Evolutionary conservation across 1,284 basidiomycete genomes (phyloP).

Genomic region (Cryptococcus sp.): DNA sequence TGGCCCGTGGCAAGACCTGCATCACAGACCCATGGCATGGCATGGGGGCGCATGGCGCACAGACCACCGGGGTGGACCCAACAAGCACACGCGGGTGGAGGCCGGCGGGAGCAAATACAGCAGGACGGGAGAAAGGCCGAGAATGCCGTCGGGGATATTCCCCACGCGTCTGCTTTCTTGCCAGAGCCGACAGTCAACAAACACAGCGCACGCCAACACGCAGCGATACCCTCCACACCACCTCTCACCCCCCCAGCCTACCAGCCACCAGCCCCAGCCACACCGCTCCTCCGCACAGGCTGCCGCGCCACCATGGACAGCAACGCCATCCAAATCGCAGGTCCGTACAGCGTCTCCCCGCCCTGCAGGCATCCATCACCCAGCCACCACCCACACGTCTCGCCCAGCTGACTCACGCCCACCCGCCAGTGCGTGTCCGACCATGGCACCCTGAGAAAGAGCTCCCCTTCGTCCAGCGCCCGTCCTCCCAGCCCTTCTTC

Average conservation of each 20-base stretch:
- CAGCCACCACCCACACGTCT: neutral
- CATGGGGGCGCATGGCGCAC: too few relatives aligned
- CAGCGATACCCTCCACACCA: too few relatives aligned
- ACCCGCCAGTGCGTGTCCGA: conserved; percentile 72
- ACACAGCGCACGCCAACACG: too few relatives aligned
- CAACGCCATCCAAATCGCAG: conserved; percentile 41
- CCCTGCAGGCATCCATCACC: too few relatives aligned
- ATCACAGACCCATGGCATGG: too few relatives aligned
- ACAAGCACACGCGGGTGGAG: neutral
- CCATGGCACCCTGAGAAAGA: conserved; percentile 77
- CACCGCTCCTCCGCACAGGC: neutral
- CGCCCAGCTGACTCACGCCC: neutral
- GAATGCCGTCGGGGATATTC: neutral
- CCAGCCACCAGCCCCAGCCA: neutral
- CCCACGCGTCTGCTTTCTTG: conserved; percentile 1
- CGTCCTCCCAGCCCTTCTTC: conserved; percentile 59
- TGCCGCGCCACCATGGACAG: conserved; percentile 31
- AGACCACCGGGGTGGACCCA: neutral
- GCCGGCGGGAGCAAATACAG: neutral
- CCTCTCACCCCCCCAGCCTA: too few relatives aligned
- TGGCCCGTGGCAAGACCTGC: too few relatives aligned
- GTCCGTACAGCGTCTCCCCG: conserved; percentile 18
- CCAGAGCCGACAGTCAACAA: neutral
- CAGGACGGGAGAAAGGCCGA: neutral
- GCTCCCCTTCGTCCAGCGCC: conserved; percentile 66